Percentiles rank a stretch among this genome's conserved stretches.
These are phyloP conservation scores for Rutstroemia sydowiana DNA, from an alignment of 2,329 filamentous ascomycete genomes.

Conservation along the genomic window DNA sequence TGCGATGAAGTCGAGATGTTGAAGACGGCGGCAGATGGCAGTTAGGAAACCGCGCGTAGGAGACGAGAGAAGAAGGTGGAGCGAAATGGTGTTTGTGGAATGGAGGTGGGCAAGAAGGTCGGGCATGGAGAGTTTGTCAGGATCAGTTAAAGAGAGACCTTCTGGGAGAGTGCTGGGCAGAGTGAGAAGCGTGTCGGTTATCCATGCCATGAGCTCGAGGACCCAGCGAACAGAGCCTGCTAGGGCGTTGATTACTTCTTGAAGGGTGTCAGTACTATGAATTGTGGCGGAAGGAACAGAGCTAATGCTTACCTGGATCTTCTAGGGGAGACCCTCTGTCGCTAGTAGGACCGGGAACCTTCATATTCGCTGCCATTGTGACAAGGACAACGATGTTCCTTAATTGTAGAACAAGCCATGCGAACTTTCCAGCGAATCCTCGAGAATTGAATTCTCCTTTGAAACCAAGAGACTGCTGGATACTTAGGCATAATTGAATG, in stretches of 20 bases:
- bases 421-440: slow-evolving; percentile 63
- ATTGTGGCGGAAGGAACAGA: not conserved
- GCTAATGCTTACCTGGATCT: slow-evolving; percentile 47
- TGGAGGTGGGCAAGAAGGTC: slow-evolving; percentile 47
- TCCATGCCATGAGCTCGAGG: slow-evolving; percentile 60
- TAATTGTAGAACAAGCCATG: slow-evolving; percentile 67
- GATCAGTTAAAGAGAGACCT: slow-evolving; percentile 39
- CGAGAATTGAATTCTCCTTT: slow-evolving; percentile 54
- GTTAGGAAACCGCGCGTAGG: slow-evolving; percentile 66
- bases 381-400: slow-evolving; percentile 63
- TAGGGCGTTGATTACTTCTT: slow-evolving; percentile 65
- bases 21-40: slow-evolving; percentile 58
- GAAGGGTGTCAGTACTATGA: not conserved
- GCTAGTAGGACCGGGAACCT: slow-evolving; percentile 40
- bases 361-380: slow-evolving; percentile 51
- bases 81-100: slow-evolving; percentile 47
- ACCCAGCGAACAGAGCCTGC: slow-evolving; percentile 74
- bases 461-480: slow-evolving; percentile 73
- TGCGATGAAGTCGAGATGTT: slow-evolving; percentile 42
- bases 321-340: slow-evolving; percentile 51
- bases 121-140: slow-evolving; percentile 36
- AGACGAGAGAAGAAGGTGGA: slow-evolving; percentile 64
- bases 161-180: slow-evolving; percentile 42
- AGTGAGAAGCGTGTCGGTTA: slow-evolving; percentile 51
- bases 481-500: slow-evolving; percentile 69